Percentiles rank a stretch among this genome's conserved stretches.
Evolutionary conservation across 2,329 filamentous ascomycete species (phyloP).

Genomic region (Zasmidium citrigriseum): DNA sequence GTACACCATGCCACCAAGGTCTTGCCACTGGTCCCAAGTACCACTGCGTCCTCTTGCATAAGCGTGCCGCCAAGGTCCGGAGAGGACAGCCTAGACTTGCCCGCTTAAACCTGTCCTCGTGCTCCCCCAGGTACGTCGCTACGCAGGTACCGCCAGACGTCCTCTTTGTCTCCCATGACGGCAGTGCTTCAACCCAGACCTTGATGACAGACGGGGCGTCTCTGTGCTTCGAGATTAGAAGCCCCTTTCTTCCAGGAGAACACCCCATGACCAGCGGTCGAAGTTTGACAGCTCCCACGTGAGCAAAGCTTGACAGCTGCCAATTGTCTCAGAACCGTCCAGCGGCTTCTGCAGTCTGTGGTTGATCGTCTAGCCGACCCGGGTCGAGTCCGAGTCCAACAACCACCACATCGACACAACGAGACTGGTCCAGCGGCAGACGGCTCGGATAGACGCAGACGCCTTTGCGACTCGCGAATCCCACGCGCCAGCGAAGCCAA

Average conservation of each 20-base stretch:
- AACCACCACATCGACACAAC: background rate
- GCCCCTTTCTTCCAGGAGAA: background rate
- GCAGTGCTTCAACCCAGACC: background rate
- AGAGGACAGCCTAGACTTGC: slow-evolving; percentile 2
- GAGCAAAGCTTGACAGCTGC: background rate
- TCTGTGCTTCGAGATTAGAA: background rate
- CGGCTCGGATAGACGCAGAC: slow-evolving; percentile 6
- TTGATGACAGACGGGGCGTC: background rate
- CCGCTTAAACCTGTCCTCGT: slow-evolving; percentile 1
- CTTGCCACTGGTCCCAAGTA: slow-evolving; percentile 2
- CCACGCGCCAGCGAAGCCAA: slow-evolving; percentile 8
- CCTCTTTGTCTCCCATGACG: background rate
- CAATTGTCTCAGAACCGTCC: background rate
- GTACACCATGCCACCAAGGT: slow-evolving; percentile 2
- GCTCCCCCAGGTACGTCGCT: background rate
- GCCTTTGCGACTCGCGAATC: background rate
- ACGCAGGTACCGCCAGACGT: background rate
- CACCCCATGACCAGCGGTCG: background rate
- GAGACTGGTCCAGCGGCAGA: background rate
- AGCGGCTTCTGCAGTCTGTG: background rate
- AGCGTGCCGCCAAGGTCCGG: background rate
- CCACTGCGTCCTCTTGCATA: slow-evolving; percentile 4
- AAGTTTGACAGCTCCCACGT: background rate
- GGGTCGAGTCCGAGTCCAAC: slow-evolving; percentile 2
- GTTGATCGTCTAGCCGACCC: background rate